A percentile compares a stretch with the other conserved stretches of the same genome.
phyloP scores from a whole-genome alignment of 768 basidiomycete species.

The Rhizopogon sp. region DNA sequence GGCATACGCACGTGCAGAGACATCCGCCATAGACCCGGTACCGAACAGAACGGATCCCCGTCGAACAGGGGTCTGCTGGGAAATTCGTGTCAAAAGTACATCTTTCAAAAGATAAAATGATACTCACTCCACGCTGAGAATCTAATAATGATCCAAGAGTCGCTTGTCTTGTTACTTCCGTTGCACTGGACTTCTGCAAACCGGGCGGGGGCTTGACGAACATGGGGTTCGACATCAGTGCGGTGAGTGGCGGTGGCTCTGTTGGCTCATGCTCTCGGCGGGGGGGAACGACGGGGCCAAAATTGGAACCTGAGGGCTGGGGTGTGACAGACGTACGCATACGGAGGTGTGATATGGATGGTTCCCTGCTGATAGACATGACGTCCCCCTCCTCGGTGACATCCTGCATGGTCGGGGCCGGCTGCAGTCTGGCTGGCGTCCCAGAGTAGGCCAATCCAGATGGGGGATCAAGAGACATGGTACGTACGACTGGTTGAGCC shows the following conservation, averaged over 20 bases:
- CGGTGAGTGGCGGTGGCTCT: slow-evolving; percentile 64
- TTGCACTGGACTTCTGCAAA: slow-evolving; percentile 16
- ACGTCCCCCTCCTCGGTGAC: slow-evolving; percentile 18
- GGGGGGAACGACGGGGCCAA: slow-evolving; percentile 37
- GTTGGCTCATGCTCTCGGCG: slow-evolving; percentile 47
- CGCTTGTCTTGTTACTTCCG: slow-evolving; percentile 27
- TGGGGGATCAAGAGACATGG: slow-evolving; percentile 73
- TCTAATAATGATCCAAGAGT: slow-evolving; percentile 60
- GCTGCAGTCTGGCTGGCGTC: slow-evolving; percentile 14
- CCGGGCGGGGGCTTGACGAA: slow-evolving; percentile 59
- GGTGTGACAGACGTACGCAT: slow-evolving; percentile 71
- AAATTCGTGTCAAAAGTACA: not conserved
- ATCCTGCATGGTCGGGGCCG: slow-evolving; percentile 31
- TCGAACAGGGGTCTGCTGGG: slow-evolving; percentile 40
- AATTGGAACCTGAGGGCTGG: slow-evolving; percentile 43
- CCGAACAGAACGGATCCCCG: slow-evolving; percentile 51
- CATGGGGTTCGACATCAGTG: slow-evolving; percentile 59
- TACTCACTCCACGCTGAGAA: slow-evolving; percentile 49
- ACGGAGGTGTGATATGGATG: slow-evolving; percentile 45
- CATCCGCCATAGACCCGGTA: slow-evolving; percentile 29
- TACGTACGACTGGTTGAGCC: slow-evolving; percentile 39
- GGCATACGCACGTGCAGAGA: slow-evolving; percentile 25
- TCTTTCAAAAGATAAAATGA: not conserved
- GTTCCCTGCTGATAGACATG: slow-evolving; percentile 27
- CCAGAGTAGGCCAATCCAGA: slow-evolving; percentile 16